phyloP scores from a whole-genome alignment of 495 filamentous ascomycete genomes.

The Acidiella bohemica region DNA sequence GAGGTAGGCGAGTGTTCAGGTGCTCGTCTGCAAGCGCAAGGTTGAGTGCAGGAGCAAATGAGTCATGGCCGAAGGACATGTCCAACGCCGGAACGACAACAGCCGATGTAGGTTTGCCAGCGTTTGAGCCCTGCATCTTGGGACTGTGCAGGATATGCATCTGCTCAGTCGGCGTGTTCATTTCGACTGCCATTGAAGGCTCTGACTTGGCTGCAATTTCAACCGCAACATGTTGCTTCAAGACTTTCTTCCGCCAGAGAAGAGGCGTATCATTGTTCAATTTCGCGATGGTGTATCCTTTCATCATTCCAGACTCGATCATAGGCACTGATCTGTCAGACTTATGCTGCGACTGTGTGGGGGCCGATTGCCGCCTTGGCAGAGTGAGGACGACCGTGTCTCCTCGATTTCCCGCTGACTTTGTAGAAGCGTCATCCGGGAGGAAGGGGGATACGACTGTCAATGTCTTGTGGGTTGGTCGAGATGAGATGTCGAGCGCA shows the following conservation, averaged over 20 bases:
- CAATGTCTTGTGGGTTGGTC: too few species aligned
- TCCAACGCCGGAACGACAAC: too few species aligned
- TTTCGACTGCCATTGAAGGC: too few species aligned
- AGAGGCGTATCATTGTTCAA: too few species aligned
- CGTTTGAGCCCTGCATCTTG: too few species aligned
- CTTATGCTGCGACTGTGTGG: background rate
- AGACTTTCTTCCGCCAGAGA: too few species aligned
- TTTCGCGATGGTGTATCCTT: background rate
- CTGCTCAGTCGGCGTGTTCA: background rate
- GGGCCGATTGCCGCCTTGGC: background rate
- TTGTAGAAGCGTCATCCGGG: too few species aligned
- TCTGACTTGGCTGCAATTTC: too few species aligned
- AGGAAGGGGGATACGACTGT: background rate
- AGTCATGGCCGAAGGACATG: slow-evolving; percentile 11
- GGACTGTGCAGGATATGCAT: background rate
- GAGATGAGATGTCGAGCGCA: background rate
- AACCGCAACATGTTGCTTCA: too few species aligned
- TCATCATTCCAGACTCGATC: background rate
- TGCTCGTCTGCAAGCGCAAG: slow-evolving; percentile 14
- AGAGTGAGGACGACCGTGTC: too few species aligned
- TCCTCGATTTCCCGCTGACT: background rate
- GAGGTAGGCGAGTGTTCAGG: slow-evolving; percentile 5
- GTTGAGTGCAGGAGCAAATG: slow-evolving; percentile 7
- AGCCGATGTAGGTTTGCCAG: too few species aligned
- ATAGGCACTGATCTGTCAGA: background rate